phyloP scores from a whole-genome alignment of 208 protist genomes.

The Trichomonas gallinae region DNA sequence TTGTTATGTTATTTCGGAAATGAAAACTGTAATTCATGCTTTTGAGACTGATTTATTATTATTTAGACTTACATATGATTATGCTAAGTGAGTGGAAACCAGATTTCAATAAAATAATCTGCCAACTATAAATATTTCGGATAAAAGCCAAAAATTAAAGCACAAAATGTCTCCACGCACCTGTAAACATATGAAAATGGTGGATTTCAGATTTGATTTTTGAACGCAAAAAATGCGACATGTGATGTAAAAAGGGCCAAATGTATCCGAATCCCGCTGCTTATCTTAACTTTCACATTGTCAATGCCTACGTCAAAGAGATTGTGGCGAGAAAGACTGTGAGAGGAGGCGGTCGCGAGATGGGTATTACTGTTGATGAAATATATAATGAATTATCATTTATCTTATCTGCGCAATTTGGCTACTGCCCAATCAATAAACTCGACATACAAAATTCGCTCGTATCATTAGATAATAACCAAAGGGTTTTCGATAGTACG shows the following conservation, averaged over 20 bases:
- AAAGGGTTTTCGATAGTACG: not conserved
- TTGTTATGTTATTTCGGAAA: too few relatives aligned
- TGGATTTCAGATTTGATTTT: too few relatives aligned
- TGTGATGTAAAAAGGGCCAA: not conserved
- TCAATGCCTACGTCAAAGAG: not conserved
- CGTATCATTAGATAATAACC: not conserved
- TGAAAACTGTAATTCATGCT: too few relatives aligned
- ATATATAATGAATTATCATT: not conserved
- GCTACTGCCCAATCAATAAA: not conserved
- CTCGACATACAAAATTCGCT: not conserved
- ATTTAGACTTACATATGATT: too few relatives aligned
- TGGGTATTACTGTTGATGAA: not conserved
- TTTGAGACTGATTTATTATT: too few relatives aligned
- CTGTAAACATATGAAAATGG: too few relatives aligned
- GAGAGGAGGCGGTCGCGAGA: not conserved
- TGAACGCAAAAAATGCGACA: too few relatives aligned
- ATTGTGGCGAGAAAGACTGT: not conserved
- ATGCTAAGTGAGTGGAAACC: too few relatives aligned
- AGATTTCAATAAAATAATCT: too few relatives aligned
- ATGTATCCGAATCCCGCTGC: not conserved
- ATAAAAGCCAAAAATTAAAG: too few relatives aligned
- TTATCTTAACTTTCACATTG: not conserved
- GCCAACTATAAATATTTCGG: too few relatives aligned
- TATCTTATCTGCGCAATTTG: not conserved
- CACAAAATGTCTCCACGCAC: too few relatives aligned